These are phyloP conservation scores for Penicillium frequentans DNA, from an alignment of 2,329 filamentous ascomycete species.

Conservation along the genomic window DNA sequence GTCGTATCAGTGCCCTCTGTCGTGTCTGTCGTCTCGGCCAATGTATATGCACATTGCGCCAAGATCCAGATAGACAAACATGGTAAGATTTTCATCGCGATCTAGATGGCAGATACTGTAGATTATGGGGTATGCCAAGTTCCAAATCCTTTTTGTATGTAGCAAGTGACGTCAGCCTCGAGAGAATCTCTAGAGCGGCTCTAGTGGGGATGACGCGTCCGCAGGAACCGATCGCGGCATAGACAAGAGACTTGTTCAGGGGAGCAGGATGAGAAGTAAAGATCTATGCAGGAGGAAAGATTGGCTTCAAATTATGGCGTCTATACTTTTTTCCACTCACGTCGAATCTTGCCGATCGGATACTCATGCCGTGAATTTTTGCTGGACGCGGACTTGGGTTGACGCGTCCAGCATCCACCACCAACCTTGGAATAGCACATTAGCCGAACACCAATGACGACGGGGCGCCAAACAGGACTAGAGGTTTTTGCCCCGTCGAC, in stretches of 20 bases:
- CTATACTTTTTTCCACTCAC: background rate
- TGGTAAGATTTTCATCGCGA: background rate
- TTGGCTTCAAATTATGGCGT: background rate
- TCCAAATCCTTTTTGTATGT: background rate
- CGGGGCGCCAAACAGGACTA: background rate
- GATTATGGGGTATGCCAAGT: background rate
- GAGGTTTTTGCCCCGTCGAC: background rate
- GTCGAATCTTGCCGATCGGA: background rate
- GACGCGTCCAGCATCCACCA: background rate
- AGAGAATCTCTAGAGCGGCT: background rate
- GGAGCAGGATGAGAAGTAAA: background rate
- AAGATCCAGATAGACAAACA: background rate
- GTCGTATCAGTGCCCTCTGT: background rate
- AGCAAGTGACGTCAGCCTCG: background rate
- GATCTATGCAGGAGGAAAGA: too few relatives aligned
- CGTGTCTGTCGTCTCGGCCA: background rate
- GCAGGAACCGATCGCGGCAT: background rate
- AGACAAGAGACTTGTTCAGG: background rate
- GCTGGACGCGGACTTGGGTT: background rate
- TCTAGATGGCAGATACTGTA: background rate
- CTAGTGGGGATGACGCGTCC: background rate
- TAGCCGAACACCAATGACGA: background rate
- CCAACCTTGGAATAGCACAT: background rate
- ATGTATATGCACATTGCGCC: background rate
- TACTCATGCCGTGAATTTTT: background rate